phyloP scores from a whole-genome alignment of 768 basidiomycete genomes.

The Suillus hirtellus region DNA sequence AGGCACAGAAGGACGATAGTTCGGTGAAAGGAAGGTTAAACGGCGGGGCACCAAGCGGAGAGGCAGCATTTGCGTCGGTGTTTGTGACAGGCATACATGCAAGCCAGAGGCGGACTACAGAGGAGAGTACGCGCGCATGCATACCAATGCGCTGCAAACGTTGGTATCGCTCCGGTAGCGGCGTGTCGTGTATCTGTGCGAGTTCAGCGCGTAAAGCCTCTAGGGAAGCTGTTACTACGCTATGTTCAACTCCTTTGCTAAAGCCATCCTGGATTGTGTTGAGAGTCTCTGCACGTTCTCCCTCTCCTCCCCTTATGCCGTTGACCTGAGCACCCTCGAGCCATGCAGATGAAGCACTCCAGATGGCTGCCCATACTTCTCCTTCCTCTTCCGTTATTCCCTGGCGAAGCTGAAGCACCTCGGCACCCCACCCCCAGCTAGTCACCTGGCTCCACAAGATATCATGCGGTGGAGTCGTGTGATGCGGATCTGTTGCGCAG shows the following conservation, averaged over 20 bases:
- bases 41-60: conserved; percentile 48
- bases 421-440: conserved; percentile 75
- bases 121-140: conserved; percentile 40
- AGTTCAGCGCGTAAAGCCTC: conserved; percentile 35
- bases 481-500: conserved; percentile 90
- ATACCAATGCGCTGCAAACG: conserved; percentile 32
- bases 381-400: conserved; percentile 32
- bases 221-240: conserved; percentile 39
- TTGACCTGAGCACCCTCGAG: conserved; percentile 79
- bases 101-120: conserved; percentile 63
- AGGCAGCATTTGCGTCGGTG: conserved; percentile 36
- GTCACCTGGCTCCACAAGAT: conserved; percentile 86
- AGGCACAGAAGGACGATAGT: conserved; percentile 54
- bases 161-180: background rate
- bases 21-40: conserved; percentile 60
- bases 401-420: conserved; percentile 44
- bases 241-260: conserved; percentile 33
- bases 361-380: conserved; percentile 37
- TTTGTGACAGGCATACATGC: conserved; percentile 52
- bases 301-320: conserved; percentile 61
- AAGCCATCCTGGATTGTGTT: conserved; percentile 42
- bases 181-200: background rate
- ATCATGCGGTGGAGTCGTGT: conserved; percentile 82
- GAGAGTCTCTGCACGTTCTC: conserved; percentile 50
- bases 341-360: conserved; percentile 58